Evolutionary conservation across 2,329 filamentous ascomycete genomes (phyloP), one percentile per base, ranked within the genome.

Genomic region (Coccinonectria pachysandricola): DNA sequence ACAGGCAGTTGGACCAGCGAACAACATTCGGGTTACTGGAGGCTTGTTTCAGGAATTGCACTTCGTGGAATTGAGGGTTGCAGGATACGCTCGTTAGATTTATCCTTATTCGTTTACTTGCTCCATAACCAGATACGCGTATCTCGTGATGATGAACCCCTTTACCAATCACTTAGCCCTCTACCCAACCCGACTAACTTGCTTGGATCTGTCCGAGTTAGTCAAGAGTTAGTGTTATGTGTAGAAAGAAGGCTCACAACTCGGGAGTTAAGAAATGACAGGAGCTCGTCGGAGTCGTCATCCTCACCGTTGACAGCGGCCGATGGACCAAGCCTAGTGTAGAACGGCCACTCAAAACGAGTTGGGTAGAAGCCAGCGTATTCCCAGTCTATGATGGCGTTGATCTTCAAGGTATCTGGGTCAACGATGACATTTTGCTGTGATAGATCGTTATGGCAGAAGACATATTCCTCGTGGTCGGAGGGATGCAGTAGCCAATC

Each of bases 361-460:
- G 30, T 27, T n/a, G 50, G 53, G 34, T 35, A 59, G 42, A 50
- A 56, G 12, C 50, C 54, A 8, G 46, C 48, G 33, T 52, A 54
- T 30, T 60, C 54, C 54, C 54, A 59, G 25, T 57, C 55, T 11
- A 59, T 43, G 18, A 57, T 53, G 7, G 48, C 53, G 2, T 26
- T 32, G 8, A 59, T 51, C 21, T 52, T 48, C 19, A 54, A 30
- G 5, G 48, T 48, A 1, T 45, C 25, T 18, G 37, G 38, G 23
- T 45, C 30, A 14, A 46, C 42, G 16, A 46, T 42, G 26, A 46
- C 22, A 19, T 45, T 45, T 12, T 39, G 23, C 28, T 38, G 31
- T 5, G 37, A 40, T 17, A 43, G 25, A 17, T 46, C 43, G 26
- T 38, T 39, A 24, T 46, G 43, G 27, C 41, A 46, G 19, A 46